These are phyloP conservation scores for Sclerotinia sclerotiorum DNA, from an alignment of 2,329 filamentous ascomycete species.

Conservation along the genomic window DNA sequence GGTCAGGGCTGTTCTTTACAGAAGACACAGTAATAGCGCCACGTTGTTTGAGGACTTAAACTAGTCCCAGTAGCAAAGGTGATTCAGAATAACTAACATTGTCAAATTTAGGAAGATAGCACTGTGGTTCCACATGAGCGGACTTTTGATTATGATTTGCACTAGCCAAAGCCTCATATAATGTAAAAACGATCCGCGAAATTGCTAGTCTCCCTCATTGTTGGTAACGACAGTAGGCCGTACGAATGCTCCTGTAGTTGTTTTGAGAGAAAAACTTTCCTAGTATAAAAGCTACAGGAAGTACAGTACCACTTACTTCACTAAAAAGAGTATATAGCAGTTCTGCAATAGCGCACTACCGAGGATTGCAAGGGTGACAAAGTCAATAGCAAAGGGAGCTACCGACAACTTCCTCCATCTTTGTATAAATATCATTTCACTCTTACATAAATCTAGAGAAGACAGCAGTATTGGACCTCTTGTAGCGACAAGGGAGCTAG, in stretches of 20 bases:
- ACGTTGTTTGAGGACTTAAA: background rate
- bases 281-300: background rate
- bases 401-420: background rate
- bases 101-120: background rate
- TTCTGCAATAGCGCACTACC: background rate
- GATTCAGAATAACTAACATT: background rate
- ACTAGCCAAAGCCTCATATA: background rate
- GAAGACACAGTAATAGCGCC: background rate
- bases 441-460: background rate
- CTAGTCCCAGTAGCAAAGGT: background rate
- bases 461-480: background rate
- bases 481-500: background rate
- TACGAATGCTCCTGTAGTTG: background rate
- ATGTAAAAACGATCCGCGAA: background rate
- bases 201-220: background rate
- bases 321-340: background rate
- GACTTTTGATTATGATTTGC: background rate
- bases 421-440: background rate
- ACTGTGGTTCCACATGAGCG: background rate
- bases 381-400: background rate
- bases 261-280: background rate
- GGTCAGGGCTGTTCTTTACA: background rate
- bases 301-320: background rate
- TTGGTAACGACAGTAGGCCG: background rate
- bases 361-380: background rate